Evolutionary conservation across 2,329 filamentous ascomycete genomes (phyloP), one percentile per base, ranked within the genome.

Genomic region (Fusarium devonianum): DNA sequence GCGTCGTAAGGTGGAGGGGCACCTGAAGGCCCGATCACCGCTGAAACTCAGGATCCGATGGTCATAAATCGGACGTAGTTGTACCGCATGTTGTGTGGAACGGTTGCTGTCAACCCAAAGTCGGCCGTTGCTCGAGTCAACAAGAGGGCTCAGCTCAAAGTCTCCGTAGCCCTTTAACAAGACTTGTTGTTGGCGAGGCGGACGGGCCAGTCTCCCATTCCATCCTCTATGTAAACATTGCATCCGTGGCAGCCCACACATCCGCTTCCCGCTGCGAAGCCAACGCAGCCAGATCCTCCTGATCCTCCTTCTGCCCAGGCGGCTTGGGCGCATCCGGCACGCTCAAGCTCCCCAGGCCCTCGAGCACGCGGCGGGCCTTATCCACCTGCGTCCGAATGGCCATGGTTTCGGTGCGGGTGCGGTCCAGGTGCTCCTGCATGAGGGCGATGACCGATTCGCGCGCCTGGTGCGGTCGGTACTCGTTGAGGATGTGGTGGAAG

Each of bases 401-500:
- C 23, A 84, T 78, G 1, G 92, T 91, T 72, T 97, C 92, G 44
- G 81, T 82, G 59, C 81, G 83, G 45, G 87, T 87, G 60, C 78
- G 80, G 61, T 90, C 85, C 21, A 96, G 74, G 65, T 93, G 88
- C 60, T 89, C 87, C 72, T 96, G 89, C 88, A 97, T 92, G 77
- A 93, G 83, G 60, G 87, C 74, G 22, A 96, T 96, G 49, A 96
- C 77, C 19, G 87, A 92, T 75, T 97, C 92, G 33, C 93, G 78
- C 17, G 92, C 92, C 74, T 97, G 93, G 69, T 97, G 92, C 8
- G 92, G 92, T 22, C 93, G 83, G 73, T 96, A 97, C 71, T 96
- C 87, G 71, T 99, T 99, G 59, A 97, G 85, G 43, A 96, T 81
- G 66, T 95, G 90, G 72, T 97, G 92, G 66, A 95, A 88, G 70